phyloP scores from a whole-genome alignment of 2,329 filamentous ascomycete genomes.

The Fonsecaea multimorphosa region DNA sequence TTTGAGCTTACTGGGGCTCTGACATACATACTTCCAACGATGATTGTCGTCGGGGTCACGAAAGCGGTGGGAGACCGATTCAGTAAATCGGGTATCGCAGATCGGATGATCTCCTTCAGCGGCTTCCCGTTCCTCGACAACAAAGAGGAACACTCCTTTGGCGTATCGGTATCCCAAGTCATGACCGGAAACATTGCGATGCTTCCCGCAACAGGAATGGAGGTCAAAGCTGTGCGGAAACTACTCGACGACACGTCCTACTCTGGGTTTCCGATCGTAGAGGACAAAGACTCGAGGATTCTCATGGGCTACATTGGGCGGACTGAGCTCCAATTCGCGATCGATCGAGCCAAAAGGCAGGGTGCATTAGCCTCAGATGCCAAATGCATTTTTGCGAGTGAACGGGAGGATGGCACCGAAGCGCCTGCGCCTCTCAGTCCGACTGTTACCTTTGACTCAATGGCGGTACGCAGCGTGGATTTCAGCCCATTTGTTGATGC shows the following conservation, averaged over 20 bases:
- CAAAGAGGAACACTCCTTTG: slow-evolving; percentile 97
- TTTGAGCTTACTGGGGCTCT: slow-evolving; percentile 97
- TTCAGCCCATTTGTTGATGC: slow-evolving; percentile 87
- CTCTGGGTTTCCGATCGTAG: slow-evolving; percentile 91
- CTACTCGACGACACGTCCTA: slow-evolving; percentile 79
- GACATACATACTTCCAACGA: slow-evolving; percentile 95
- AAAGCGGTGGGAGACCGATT: slow-evolving; percentile 91
- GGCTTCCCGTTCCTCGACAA: slow-evolving; percentile 96
- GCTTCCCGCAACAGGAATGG: slow-evolving; percentile 75
- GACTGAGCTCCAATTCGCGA: slow-evolving; percentile 88
- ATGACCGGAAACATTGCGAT: slow-evolving; percentile 78
- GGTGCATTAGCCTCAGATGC: slow-evolving; percentile 69
- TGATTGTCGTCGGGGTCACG: slow-evolving; percentile 97
- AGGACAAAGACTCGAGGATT: slow-evolving; percentile 71
- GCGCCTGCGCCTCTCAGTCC: slow-evolving; percentile 35
- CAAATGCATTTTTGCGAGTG: slow-evolving; percentile 72
- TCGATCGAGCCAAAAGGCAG: slow-evolving; percentile 77
- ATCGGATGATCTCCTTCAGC: slow-evolving; percentile 98
- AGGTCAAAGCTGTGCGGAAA: slow-evolving; percentile 75
- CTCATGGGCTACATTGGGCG: slow-evolving; percentile 91
- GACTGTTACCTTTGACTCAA: slow-evolving; percentile 66
- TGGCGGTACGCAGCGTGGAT: slow-evolving; percentile 69
- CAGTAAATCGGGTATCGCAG: slow-evolving; percentile 94
- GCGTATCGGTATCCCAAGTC: slow-evolving; percentile 86
- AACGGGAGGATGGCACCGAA: slow-evolving; percentile 49